Evolutionary conservation across 139 green algal genomes (phyloP).

Genomic region (Picochlorum sp.): DNA sequence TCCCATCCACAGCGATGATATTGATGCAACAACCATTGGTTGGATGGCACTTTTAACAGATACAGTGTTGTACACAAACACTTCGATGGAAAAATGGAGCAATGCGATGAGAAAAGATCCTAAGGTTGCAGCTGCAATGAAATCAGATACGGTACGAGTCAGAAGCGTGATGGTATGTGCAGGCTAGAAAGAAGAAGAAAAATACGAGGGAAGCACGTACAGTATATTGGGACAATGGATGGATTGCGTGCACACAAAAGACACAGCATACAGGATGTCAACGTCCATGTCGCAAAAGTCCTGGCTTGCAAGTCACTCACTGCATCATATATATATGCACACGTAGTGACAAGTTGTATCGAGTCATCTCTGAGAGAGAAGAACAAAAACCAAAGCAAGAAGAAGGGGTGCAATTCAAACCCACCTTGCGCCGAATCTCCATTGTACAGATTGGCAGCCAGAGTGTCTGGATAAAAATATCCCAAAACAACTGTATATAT

Average conservation of each 20-base stretch:
- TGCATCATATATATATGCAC: conserved; percentile 24
- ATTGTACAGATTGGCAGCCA: conserved; percentile 63
- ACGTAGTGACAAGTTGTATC: no score
- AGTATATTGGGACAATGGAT: conserved; percentile 59
- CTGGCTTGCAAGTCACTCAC: conserved; percentile 66
- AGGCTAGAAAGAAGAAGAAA: conserved; percentile 16
- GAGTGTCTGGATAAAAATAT: conserved; percentile 46
- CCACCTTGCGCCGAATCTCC: conserved; percentile 44
- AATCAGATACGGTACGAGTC: conserved; percentile 9
- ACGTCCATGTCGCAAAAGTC: conserved; percentile 77
- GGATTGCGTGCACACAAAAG: conserved; percentile 67
- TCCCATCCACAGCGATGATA: conserved; percentile 62
- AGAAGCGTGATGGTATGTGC: no score
- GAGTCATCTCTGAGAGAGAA: no score
- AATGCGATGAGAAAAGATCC: conserved; percentile 69
- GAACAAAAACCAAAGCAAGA: no score
- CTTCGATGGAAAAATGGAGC: conserved; percentile 60
- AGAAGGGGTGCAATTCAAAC: no score
- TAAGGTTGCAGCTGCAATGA: conserved; percentile 40
- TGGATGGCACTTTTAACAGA: conserved; percentile 41
- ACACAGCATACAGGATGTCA: conserved; percentile 70
- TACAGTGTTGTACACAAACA: conserved; percentile 66
- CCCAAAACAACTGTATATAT: conserved; percentile 60
- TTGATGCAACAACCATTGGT: conserved; percentile 57
- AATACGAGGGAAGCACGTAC: conserved; percentile 6